Percentiles rank a stretch among this genome's conserved stretches.
These are phyloP conservation scores for Linnemannia elongata DNA, from an alignment of 192 early-diverging fungal species.

Conservation along the genomic window DNA sequence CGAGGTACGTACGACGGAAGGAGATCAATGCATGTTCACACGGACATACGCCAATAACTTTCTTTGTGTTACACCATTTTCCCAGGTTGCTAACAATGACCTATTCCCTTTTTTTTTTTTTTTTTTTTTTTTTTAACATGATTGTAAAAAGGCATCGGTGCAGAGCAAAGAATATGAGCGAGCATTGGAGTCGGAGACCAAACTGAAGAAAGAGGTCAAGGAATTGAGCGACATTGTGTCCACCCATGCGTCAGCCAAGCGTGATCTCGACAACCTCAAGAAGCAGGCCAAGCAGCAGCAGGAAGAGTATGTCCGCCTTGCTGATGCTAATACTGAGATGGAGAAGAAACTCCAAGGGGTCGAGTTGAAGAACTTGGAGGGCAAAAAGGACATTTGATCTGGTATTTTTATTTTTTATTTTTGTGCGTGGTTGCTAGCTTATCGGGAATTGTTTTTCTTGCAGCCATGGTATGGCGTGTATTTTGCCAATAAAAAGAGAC, in stretches of 20 bases:
- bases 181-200: constrained; percentile 43
- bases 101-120: no score
- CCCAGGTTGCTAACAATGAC: no score
- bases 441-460: background rate
- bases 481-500: background rate
- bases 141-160: constrained; percentile 37
- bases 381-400: constrained; percentile 56
- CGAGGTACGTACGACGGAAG: constrained; percentile 23
- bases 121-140: no score
- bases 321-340: constrained; percentile 54
- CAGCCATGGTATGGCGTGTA: background rate
- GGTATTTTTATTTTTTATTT: background rate
- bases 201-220: constrained; percentile 54
- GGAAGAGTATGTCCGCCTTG: constrained; percentile 58
- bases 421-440: background rate
- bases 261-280: constrained; percentile 61
- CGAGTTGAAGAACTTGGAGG: constrained; percentile 23
- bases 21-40: background rate
- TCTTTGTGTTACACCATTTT: background rate
- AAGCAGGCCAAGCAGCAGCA: constrained; percentile 60
- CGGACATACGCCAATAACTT: background rate
- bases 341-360: constrained; percentile 42
- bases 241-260: constrained; percentile 26
- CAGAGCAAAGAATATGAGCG: constrained; percentile 59
- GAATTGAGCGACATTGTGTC: constrained; percentile 37